These are phyloP conservation scores for Solanum medicagineum DNA, from an alignment of 257 asterid species.

Conservation along the genomic window DNA sequence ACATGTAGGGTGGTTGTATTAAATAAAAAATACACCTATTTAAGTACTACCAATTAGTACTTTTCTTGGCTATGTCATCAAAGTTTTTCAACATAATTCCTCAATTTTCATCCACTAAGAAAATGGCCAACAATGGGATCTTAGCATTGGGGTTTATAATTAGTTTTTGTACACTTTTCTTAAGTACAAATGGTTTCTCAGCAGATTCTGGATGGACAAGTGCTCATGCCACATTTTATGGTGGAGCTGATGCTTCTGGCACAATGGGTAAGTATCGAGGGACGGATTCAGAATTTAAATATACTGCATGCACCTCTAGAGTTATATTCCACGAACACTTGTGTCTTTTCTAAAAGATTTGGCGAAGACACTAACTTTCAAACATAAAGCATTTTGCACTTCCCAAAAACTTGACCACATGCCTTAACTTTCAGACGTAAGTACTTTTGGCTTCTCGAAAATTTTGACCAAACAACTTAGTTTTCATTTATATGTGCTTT, in stretches of 20 bases:
- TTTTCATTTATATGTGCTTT: background rate
- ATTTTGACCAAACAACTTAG: background rate
- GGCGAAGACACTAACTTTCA: background rate
- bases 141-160: background rate
- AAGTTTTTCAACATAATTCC: background rate
- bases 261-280: background rate
- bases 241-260: slow-evolving; percentile 6
- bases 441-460: background rate
- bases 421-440: background rate
- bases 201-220: slow-evolving; percentile 1
- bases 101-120: background rate
- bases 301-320: background rate
- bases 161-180: background rate
- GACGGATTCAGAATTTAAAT: background rate
- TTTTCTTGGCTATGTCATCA: background rate
- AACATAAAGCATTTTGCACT: background rate
- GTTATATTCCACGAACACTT: background rate
- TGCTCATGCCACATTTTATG: slow-evolving; percentile 5
- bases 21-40: background rate
- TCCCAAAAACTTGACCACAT: no score
- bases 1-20: background rate
- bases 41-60: background rate
- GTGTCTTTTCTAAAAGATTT: background rate
- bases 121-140: background rate
- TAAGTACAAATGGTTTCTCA: background rate